phyloP scores from a whole-genome alignment of 148 eudicot species.

The Spergularia bocconei region DNA sequence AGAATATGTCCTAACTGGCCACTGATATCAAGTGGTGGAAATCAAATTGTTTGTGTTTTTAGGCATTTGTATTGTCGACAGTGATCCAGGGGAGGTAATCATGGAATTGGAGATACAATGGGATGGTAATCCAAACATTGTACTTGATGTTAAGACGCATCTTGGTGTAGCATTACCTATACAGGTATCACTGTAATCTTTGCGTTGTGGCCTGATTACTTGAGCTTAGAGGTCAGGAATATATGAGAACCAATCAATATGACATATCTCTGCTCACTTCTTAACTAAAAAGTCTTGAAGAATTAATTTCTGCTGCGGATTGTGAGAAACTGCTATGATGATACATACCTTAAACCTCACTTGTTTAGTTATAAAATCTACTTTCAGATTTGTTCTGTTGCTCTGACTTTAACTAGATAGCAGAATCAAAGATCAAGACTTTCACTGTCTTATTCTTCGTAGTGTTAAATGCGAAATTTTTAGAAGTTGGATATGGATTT shows the following conservation, averaged over 20 bases:
- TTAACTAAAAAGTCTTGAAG: background rate
- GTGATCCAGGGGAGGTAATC: slow-evolving; percentile 53
- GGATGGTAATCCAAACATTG: slow-evolving; percentile 85
- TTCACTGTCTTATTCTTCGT: background rate
- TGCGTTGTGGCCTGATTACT: background rate
- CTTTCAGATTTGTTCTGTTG: too few species aligned
- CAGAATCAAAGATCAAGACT: too few species aligned
- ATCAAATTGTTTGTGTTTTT: slow-evolving; percentile 10
- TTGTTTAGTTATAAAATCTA: too few species aligned
- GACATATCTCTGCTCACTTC: background rate
- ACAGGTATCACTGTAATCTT: slow-evolving; percentile 45
- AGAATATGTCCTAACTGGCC: background rate
- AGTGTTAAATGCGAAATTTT: background rate
- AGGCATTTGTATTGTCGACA: slow-evolving; percentile 68
- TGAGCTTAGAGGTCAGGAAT: background rate
- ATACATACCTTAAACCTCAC: too few species aligned
- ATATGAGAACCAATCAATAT: background rate
- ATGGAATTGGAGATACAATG: slow-evolving; percentile 90
- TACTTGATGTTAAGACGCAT: slow-evolving; percentile 63
- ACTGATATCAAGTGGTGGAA: slow-evolving; percentile 10
- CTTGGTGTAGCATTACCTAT: slow-evolving; percentile 75
- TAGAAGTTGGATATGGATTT: background rate
- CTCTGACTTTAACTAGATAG: too few species aligned
- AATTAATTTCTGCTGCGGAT: background rate
- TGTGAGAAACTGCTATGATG: background rate